Percentiles rank a stretch among this genome's conserved stretches.
These are phyloP conservation scores for Heliamphora exappendiculata DNA, from an alignment of 148 eudicot genomes.

Conservation along the genomic window DNA sequence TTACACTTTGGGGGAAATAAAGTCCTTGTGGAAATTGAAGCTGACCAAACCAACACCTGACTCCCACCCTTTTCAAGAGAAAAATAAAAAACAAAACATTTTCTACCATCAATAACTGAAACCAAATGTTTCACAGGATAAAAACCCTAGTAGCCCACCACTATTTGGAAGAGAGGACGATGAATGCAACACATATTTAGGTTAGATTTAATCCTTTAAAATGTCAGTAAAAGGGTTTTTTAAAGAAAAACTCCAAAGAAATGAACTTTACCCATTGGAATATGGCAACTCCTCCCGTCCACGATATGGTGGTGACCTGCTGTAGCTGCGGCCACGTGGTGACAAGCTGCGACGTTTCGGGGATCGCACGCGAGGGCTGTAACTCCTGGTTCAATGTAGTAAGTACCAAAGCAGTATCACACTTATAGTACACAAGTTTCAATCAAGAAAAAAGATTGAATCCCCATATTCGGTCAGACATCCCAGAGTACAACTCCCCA, in stretches of 20 bases:
- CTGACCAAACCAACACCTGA: neutral
- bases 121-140: neutral
- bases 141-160: neutral
- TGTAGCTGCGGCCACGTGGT: constrained; percentile 83
- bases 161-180: neutral
- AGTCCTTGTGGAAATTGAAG: neutral
- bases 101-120: neutral
- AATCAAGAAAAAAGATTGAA: neutral
- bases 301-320: constrained; percentile 78
- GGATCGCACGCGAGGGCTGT: constrained; percentile 88
- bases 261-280: constrained; percentile 65
- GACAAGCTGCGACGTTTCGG: constrained; percentile 91
- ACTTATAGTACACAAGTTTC: neutral
- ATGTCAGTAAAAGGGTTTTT: neutral
- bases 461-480: neutral
- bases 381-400: constrained; percentile 49
- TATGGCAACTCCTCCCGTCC: constrained; percentile 82
- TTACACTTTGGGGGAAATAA: neutral
- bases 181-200: neutral
- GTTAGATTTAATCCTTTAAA: neutral
- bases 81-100: neutral
- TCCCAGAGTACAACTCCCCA: neutral
- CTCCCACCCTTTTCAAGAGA: too few relatives aligned
- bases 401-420: neutral
- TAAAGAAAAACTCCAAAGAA: neutral